phyloP scores from a whole-genome alignment of 177 flowering plant species.

The Vitis hybrid region DNA sequence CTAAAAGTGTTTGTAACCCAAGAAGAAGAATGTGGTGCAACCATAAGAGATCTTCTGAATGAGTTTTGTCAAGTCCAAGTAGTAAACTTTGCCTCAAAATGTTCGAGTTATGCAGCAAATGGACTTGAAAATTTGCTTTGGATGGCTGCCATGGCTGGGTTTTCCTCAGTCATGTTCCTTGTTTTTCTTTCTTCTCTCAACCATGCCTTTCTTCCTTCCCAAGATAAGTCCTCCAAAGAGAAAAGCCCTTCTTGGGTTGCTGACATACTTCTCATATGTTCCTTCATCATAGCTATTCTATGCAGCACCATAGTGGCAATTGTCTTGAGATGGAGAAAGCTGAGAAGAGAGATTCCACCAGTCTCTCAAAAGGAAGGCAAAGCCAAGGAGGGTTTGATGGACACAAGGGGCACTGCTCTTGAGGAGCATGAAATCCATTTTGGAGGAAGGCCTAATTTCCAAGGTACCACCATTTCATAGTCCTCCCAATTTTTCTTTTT shows the following conservation, averaged over 20 bases:
- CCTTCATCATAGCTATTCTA: conserved; percentile 47
- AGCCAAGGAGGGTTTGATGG: conserved; percentile 21
- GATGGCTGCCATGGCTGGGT: conserved; percentile 46
- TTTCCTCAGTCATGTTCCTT: conserved; percentile 49
- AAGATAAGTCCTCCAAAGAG: conserved; percentile 31
- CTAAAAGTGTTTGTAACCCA: conserved; percentile 70
- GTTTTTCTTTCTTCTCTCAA: conserved; percentile 38
- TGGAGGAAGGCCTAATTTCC: conserved; percentile 68
- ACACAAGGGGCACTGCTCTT: conserved; percentile 11
- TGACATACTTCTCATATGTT: conserved; percentile 55
- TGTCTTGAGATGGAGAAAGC: conserved; percentile 44
- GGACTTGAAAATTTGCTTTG: conserved; percentile 44
- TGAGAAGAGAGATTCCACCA: conserved; percentile 26
- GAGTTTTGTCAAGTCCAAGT: conserved; percentile 32
- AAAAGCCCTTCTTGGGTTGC: conserved; percentile 56
- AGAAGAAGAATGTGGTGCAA: conserved; percentile 40
- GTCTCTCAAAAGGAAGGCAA: conserved; percentile 23
- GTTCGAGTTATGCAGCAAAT: conserved; percentile 29
- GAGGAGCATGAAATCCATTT: conserved; percentile 66
- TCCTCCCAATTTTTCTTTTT: not conserved
- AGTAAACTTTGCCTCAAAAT: conserved; percentile 33
- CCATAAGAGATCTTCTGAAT: conserved; percentile 39
- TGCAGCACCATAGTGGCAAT: conserved; percentile 32
- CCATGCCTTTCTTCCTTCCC: conserved; percentile 38
- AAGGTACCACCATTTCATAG: conserved; percentile 40